Conservation (phyloP, 768 basidiomycete species). For the Gautieria morchelliformis region DNA sequence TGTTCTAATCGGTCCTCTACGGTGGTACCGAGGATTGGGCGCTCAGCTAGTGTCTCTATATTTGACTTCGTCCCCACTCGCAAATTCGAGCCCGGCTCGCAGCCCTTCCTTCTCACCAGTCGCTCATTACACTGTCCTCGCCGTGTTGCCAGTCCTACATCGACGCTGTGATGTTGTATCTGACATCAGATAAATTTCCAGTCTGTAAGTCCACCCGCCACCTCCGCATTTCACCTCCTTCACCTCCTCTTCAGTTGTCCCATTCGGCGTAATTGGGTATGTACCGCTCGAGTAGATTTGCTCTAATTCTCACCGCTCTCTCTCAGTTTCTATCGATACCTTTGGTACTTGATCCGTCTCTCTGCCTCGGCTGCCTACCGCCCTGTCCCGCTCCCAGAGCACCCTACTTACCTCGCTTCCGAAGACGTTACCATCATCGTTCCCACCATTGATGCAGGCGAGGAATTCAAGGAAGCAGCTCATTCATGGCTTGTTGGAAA, state of each 20-base stretch:
- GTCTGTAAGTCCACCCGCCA: slow-evolving; percentile 53
- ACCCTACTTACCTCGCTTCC: slow-evolving; percentile 80
- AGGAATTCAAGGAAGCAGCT: slow-evolving; percentile 91
- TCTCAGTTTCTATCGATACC: slow-evolving; percentile 79
- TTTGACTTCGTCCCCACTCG: neutral
- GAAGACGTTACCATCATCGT: slow-evolving; percentile 97
- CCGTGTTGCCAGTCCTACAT: neutral
- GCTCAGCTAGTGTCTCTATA: neutral
- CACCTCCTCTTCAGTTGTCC: slow-evolving; percentile 50
- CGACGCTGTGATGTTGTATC: slow-evolving; percentile 55
- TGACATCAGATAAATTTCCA: slow-evolving; percentile 86
- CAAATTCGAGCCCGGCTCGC: neutral
- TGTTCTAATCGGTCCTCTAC: too few species aligned
- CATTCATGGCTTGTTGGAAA: slow-evolving; percentile 87
- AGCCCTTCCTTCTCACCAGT: neutral
- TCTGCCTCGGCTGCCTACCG: slow-evolving; percentile 70
- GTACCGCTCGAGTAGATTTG: slow-evolving; percentile 13
- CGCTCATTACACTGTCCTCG: neutral
- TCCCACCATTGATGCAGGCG: slow-evolving; percentile 91
- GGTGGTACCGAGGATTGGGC: too few species aligned
- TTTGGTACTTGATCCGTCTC: slow-evolving; percentile 86
- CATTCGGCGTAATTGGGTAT: slow-evolving; percentile 83
- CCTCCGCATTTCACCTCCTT: slow-evolving; percentile 1
- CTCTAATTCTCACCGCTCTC: neutral
- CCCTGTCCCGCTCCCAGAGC: slow-evolving; percentile 83